Base-by-base conservation (phyloP, 345 rosid genomes). In the Garcia nutans region DNA sequence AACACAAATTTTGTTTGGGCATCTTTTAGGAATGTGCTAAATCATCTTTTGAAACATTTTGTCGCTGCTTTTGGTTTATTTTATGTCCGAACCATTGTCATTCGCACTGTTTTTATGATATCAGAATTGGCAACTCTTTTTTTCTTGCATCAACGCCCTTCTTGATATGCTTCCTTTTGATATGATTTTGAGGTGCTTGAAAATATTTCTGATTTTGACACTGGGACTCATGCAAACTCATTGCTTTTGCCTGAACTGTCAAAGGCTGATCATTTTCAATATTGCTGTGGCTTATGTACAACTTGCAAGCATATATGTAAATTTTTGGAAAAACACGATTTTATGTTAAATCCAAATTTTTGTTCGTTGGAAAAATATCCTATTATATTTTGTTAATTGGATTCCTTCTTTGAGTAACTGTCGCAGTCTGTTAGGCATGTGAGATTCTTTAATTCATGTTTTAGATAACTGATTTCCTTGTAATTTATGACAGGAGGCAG, bases 401-500 rank as follows among this genome's bases (percentile, higher is more conserved):
- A 42, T 22, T 3, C 16, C 8, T 44, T 44, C 28, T 8, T 58
- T 77, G 15, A 52, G n/a, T 68, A 52, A 0, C 54, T 61, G 23
- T 20, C 59, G 50, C 11, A 42, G 3, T 49, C 44, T 49, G 23
- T 23, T 15, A 24, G 72, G 62, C 26, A 19, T 41, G 55, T 12
- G 4, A 65, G 13, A n/a, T 67, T 44, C 13, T 56, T 31, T 45
- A 26, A 20, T 54, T 37, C 55, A 61, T 68, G 65, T 37, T 69
- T 65, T n/a, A 41, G 68, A 64, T 72, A 50, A 70, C 70, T 33
- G 47, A 19, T 70, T 66, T 47, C 55, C 20, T 76, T 55, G 47
- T 42, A 11, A 64, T 41, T 20, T 71, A 12, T 77, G 68, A 73
- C 84, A 95, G 99, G 99, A 95, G 82, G 96, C 85, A 71, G 85